phyloP scores from a whole-genome alignment of 345 rosid genomes.

The Hibiscus syriacus region DNA sequence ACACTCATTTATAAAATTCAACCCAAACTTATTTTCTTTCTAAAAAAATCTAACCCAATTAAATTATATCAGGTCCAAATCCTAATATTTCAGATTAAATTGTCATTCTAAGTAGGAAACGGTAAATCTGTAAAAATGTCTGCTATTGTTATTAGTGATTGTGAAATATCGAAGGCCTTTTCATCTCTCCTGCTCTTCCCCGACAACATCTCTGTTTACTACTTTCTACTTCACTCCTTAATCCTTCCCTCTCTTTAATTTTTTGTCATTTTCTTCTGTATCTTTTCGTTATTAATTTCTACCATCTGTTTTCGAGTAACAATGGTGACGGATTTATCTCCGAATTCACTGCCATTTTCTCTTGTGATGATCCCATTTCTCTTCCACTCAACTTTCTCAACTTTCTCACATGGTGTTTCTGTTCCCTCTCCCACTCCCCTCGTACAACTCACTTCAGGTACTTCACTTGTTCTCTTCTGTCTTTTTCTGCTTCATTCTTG shows the following conservation, averaged over 20 bases:
- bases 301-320: background rate
- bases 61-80: no score
- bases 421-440: constrained; percentile 25
- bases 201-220: background rate
- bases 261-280: constrained; percentile 6
- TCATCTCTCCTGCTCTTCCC: background rate
- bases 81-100: no score
- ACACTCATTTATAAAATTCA: no score
- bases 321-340: constrained; percentile 11
- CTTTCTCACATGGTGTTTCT: constrained; percentile 39
- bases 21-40: no score
- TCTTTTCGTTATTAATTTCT: constrained; percentile 11
- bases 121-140: background rate
- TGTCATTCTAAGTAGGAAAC: no score
- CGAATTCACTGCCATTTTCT: constrained; percentile 16
- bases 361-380: constrained; percentile 22
- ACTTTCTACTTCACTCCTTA: background rate
- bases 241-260: background rate
- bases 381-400: constrained; percentile 16
- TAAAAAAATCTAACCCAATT: no score
- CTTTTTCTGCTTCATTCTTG: no score
- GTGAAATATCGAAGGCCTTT: constrained; percentile 9
- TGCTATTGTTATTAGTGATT: background rate
- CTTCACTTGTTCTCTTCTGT: background rate
- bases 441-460: constrained; percentile 51